Conservation (phyloP, 106 monocot species). For the Alisma plantagoaquatica region DNA sequence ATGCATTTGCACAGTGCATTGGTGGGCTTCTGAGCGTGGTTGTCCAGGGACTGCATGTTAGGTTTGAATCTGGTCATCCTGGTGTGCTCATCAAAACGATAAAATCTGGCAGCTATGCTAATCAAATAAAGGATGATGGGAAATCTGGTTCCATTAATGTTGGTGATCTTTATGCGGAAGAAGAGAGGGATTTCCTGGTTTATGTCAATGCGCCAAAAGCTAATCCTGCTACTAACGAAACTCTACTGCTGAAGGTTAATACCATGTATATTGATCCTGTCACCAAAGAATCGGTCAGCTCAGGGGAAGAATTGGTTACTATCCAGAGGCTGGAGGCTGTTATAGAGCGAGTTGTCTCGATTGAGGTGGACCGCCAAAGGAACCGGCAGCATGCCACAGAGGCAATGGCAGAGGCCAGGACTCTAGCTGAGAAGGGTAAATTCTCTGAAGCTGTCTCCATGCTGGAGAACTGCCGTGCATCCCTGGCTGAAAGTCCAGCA, state of each 20-base stretch:
- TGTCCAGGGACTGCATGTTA: slow-evolving; percentile 45
- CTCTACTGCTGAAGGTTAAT: slow-evolving; percentile 14
- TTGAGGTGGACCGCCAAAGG: slow-evolving; percentile 31
- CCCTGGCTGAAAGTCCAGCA: slow-evolving; percentile 31
- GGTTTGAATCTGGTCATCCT: slow-evolving; percentile 40
- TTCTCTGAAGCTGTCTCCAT: slow-evolving; percentile 17
- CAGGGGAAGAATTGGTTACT: slow-evolving; percentile 7
- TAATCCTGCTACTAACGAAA: neutral
- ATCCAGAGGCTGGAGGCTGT: slow-evolving; percentile 18
- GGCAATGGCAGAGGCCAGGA: slow-evolving; percentile 26
- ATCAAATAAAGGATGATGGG: slow-evolving; percentile 24
- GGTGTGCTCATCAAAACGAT: slow-evolving; percentile 25
- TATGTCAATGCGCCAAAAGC: slow-evolving; percentile 23
- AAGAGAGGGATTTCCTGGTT: slow-evolving; percentile 80
- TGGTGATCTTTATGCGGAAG: slow-evolving; percentile 85
- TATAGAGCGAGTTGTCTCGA: slow-evolving; percentile 1
- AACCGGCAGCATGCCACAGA: slow-evolving; percentile 26
- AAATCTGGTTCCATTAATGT: slow-evolving; percentile 40
- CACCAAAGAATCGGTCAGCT: slow-evolving; percentile 9
- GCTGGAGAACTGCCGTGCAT: slow-evolving; percentile 15
- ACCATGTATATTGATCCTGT: slow-evolving; percentile 23
- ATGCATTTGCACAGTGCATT: slow-evolving; percentile 96
- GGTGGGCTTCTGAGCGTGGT: slow-evolving; percentile 93
- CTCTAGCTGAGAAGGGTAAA: slow-evolving; percentile 26
- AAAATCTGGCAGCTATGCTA: slow-evolving; percentile 70